phyloP scores from a whole-genome alignment of 148 eudicot species.

The Nyssa sinensis region DNA sequence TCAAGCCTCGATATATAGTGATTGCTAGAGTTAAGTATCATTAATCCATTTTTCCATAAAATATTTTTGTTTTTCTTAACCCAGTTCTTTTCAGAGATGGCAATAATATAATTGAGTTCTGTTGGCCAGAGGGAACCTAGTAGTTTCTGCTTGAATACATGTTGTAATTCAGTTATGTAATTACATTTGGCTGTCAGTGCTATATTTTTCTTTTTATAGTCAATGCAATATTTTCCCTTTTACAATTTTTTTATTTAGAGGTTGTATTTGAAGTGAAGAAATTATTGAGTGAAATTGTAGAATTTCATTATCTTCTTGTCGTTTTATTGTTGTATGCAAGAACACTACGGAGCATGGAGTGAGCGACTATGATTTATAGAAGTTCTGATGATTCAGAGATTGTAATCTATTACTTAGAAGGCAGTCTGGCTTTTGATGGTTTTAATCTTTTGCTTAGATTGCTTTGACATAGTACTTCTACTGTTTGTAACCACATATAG shows the following conservation, averaged over 20 bases:
- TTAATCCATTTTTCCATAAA: constrained; percentile 17
- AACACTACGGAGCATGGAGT: too few species aligned
- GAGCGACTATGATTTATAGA: too few species aligned
- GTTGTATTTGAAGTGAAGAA: neutral
- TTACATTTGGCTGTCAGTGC: neutral
- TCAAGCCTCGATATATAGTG: constrained; percentile 1
- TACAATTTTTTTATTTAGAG: neutral
- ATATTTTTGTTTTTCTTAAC: constrained; percentile 13
- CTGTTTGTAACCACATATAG: too few species aligned
- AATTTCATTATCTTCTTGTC: neutral
- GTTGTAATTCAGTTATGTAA: constrained; percentile 7
- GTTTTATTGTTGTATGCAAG: too few species aligned
- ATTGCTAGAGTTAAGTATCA: constrained; percentile 16
- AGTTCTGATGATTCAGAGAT: too few species aligned
- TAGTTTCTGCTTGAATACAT: too few species aligned
- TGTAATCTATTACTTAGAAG: too few species aligned
- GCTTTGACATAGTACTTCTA: too few species aligned
- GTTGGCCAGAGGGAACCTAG: neutral
- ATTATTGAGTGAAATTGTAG: neutral
- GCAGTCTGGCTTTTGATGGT: too few species aligned
- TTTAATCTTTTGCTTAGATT: too few species aligned
- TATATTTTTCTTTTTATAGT: too few species aligned
- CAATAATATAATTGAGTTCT: constrained; percentile 13
- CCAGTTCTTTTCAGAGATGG: constrained; percentile 24
- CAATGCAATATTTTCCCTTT: neutral